Evolutionary conservation across 176 grass and related monocot species (phyloP), one percentile per base, ranked within the genome.

Genomic region (Juncus inflexus): DNA sequence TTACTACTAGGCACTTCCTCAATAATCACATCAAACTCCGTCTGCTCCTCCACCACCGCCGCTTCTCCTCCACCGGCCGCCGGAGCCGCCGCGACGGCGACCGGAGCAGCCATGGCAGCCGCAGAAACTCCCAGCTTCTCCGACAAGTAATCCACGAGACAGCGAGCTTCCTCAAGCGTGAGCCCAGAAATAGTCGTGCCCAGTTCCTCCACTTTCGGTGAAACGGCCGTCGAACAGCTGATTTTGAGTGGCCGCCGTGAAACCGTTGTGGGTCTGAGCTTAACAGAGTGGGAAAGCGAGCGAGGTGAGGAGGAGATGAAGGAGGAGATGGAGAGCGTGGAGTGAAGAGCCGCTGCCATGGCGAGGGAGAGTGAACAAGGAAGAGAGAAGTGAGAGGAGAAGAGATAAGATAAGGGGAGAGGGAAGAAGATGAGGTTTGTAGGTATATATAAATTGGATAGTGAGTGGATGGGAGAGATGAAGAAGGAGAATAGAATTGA

Each of bases 1-100:
- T 64, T 70, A 67, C 70, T 95, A 82, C 82, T 95, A 28, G 86
- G 90, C 2, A 95, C 90, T 39, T 95, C 90, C 4, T 89, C 85
- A 61, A 95, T 95, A n/a, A 86, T 72, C 2, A 95, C 86, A 45
- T 83, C 90, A 41, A 95, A 95, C 82, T 95, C 86, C 42, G 79
- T 86, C 65, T 95, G 63, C 90, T 95, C 90, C 3, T 73, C 72
- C 14, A 37, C 75, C 3, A 70, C 79, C 41, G 53, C 80, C 0
- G 40, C 86, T 3, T 12, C 79, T 1, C 57, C 83, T 0, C 40
- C 89, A 3, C 3, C 79, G 7, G 53, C 81, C 36, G 40, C 89
- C 0, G 64, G 69, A 2, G 65, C 78, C 0, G 85, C 81, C 3
- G 76, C 81, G 2, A 70, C 79, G n/a, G 60, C 76, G 35, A 88